Evolutionary conservation across 805 yeast genomes (phyloP).

Genomic region (Nakazawaea peltata): DNA sequence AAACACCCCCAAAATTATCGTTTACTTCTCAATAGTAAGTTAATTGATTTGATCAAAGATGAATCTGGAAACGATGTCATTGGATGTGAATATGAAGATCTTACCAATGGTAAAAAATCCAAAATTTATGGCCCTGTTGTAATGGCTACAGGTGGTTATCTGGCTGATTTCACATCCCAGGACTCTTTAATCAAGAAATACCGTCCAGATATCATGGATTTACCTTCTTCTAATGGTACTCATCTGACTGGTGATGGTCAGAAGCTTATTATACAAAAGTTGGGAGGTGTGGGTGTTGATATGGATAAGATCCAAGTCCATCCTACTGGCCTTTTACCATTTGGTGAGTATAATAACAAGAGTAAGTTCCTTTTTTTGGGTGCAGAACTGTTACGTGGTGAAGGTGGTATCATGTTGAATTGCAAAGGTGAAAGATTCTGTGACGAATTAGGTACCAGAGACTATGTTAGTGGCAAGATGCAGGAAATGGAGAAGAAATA

Average conservation of each 20-base stretch:
- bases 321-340: conserved; percentile 56
- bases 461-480: conserved; percentile 52
- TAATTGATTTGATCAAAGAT: conserved; percentile 27
- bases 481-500: conserved; percentile 24
- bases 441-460: conserved; percentile 54
- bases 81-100: conserved; percentile 24
- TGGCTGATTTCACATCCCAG: conserved; percentile 45
- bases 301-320: conserved; percentile 62
- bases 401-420: conserved; percentile 54
- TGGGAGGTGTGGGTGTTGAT: conserved; percentile 50
- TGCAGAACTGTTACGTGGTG: conserved; percentile 61
- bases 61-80: conserved; percentile 14
- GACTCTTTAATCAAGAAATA: conserved; percentile 45
- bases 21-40: conserved; percentile 24
- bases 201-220: conserved; percentile 47
- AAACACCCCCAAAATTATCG: conserved; percentile 29
- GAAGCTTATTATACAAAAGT: conserved; percentile 35
- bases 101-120: conserved; percentile 14
- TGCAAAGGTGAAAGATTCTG: conserved; percentile 46
- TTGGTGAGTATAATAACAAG: conserved; percentile 32
- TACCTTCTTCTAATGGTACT: conserved; percentile 54
- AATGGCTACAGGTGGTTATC: conserved; percentile 60
- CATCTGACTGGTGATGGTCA: conserved; percentile 63
- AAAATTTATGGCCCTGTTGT: conserved; percentile 46
- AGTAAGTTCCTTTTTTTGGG: conserved; percentile 48